These are phyloP conservation scores for Candida glaebosa DNA, from an alignment of 805 yeast species.

Conservation along the genomic window DNA sequence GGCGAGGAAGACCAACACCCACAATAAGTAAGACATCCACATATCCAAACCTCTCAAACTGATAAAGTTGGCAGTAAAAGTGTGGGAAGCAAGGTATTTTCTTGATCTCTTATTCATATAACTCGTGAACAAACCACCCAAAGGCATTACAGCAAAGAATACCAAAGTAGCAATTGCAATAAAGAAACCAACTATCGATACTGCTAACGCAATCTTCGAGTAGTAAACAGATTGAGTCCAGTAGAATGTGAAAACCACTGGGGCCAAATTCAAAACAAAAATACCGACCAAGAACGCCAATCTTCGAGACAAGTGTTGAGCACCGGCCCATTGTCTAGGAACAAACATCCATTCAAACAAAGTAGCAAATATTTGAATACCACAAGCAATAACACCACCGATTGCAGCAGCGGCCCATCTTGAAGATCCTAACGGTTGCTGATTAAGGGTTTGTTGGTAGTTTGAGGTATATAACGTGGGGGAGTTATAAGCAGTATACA, in stretches of 20 bases:
- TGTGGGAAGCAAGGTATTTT: slow-evolving; percentile 87
- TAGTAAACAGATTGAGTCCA: slow-evolving; percentile 66
- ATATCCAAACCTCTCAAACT: slow-evolving; percentile 81
- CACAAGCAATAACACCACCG: slow-evolving; percentile 85
- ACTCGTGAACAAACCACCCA: slow-evolving; percentile 93
- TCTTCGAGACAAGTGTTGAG: slow-evolving; percentile 92
- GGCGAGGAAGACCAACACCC: slow-evolving; percentile 87
- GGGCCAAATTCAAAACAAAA: slow-evolving; percentile 72
- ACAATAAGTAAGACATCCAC: slow-evolving; percentile 93
- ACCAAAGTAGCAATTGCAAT: slow-evolving; percentile 79
- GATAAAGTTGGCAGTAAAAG: slow-evolving; percentile 90
- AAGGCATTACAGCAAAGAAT: slow-evolving; percentile 92
- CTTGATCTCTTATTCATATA: slow-evolving; percentile 85
- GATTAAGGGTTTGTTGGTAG: slow-evolving; percentile 78
- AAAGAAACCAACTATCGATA: slow-evolving; percentile 84
- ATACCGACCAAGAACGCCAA: slow-evolving; percentile 68
- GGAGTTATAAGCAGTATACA: slow-evolving; percentile 89
- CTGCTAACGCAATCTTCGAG: slow-evolving; percentile 71
- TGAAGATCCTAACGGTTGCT: slow-evolving; percentile 85
- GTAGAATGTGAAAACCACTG: slow-evolving; percentile 80
- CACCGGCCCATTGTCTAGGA: slow-evolving; percentile 99
- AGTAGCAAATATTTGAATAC: slow-evolving; percentile 84
- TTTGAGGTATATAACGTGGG: slow-evolving; percentile 87
- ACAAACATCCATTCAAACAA: slow-evolving; percentile 92
- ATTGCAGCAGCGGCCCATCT: slow-evolving; percentile 91